phyloP scores from a whole-genome alignment of 1,284 basidiomycete genomes.

The Peniophora sp. region DNA sequence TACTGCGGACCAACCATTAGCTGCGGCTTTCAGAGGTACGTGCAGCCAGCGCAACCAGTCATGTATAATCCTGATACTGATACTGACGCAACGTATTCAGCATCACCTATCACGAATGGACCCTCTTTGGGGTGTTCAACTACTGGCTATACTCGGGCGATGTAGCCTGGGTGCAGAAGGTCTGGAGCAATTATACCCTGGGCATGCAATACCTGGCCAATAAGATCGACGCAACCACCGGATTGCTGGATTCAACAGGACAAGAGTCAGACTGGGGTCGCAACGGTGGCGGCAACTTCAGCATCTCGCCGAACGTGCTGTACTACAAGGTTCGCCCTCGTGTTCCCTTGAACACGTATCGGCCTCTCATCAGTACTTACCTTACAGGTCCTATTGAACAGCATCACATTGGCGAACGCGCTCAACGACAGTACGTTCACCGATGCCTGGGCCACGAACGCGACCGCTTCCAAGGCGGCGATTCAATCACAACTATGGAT shows the following conservation, averaged over 20 bases:
- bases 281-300: slow-evolving; percentile 37
- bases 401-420: slow-evolving; percentile 34
- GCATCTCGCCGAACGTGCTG: slow-evolving; percentile 40
- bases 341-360: background rate
- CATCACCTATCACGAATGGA: slow-evolving; percentile 37
- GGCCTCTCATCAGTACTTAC: background rate
- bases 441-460: slow-evolving; percentile 29
- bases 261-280: slow-evolving; percentile 43
- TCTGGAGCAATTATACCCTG: slow-evolving; percentile 44
- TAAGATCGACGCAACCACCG: slow-evolving; percentile 32
- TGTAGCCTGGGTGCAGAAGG: slow-evolving; percentile 28
- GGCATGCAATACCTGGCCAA: slow-evolving; percentile 35
- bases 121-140: slow-evolving; percentile 36
- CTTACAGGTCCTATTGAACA: slow-evolving; percentile 34
- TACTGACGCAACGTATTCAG: slow-evolving; percentile 13
- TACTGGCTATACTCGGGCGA: slow-evolving; percentile 42
- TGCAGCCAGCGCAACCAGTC: background rate
- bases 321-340: slow-evolving; percentile 28
- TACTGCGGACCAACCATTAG: slow-evolving; percentile 52
- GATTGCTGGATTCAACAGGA: slow-evolving; percentile 39
- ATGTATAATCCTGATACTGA: background rate
- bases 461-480: slow-evolving; percentile 30
- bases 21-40: background rate
- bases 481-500: slow-evolving; percentile 41
- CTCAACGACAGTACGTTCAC: slow-evolving; percentile 28